Evolutionary conservation across 2,329 filamentous ascomycete species (phyloP).

Genomic region (Zymoseptoria passerinii): DNA sequence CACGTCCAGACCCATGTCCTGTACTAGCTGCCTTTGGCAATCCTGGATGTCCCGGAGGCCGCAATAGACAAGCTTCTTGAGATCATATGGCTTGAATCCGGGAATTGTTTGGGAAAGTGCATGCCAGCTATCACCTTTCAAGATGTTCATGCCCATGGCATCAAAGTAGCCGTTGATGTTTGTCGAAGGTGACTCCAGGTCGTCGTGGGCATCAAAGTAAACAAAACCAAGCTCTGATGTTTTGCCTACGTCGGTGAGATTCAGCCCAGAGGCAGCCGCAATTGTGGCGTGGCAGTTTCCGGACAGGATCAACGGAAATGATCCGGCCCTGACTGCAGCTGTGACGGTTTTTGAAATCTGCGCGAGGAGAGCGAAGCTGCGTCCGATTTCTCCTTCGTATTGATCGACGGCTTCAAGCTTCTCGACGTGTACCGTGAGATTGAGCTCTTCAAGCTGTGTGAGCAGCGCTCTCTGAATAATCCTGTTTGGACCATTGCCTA

Average conservation of each 20-base stretch:
- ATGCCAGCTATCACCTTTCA: not conserved
- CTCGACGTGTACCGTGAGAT: not conserved
- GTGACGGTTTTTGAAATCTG: not conserved
- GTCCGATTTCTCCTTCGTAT: conserved; percentile 1
- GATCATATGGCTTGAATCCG: not conserved
- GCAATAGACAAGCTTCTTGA: not conserved
- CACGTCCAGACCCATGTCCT: conserved; percentile 3
- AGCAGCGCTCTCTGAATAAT: not conserved
- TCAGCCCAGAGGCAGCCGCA: not conserved
- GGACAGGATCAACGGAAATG: conserved; percentile 1
- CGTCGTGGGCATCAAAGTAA: conserved; percentile 3
- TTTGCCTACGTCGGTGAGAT: not conserved
- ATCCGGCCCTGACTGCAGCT: not conserved
- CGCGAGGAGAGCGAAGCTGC: conserved; percentile 2
- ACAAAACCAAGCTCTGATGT: not conserved
- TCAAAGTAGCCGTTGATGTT: conserved; percentile 4
- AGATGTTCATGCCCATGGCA: not conserved
- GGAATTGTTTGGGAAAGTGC: not conserved
- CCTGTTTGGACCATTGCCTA: not conserved
- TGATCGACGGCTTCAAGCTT: not conserved
- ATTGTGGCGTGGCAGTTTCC: conserved; percentile 1
- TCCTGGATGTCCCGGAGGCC: not conserved
- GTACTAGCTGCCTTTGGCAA: not conserved
- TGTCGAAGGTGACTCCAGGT: conserved; percentile 1
- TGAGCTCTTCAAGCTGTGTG: not conserved